phyloP scores from a whole-genome alignment of 441 rosid genomes.

The Viola pubescens region DNA sequence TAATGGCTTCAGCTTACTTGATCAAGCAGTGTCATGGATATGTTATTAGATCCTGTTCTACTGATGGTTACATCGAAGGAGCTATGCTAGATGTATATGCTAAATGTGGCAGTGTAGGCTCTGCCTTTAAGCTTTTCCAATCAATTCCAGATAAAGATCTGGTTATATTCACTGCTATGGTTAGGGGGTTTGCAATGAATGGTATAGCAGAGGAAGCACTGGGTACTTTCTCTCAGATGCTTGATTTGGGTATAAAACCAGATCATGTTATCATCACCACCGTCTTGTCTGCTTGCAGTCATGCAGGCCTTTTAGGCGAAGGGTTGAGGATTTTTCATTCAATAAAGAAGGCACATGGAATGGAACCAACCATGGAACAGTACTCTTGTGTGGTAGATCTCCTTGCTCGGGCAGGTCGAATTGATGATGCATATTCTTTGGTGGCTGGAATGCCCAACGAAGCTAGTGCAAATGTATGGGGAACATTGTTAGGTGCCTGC shows the following conservation, averaged over 20 bases:
- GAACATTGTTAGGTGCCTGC: slow-evolving; percentile 72
- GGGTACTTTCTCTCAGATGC: slow-evolving; percentile 45
- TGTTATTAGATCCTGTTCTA: slow-evolving; percentile 44
- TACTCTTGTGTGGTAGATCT: slow-evolving; percentile 73
- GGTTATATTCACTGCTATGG: slow-evolving; percentile 64
- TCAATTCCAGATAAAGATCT: slow-evolving; percentile 52
- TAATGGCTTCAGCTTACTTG: slow-evolving; percentile 45
- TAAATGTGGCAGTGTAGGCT: slow-evolving; percentile 58
- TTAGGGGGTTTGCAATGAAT: slow-evolving; percentile 73
- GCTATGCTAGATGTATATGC: slow-evolving; percentile 72
- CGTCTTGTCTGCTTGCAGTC: slow-evolving; percentile 73
- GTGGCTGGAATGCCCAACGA: slow-evolving; percentile 46
- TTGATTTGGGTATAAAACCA: slow-evolving; percentile 48
- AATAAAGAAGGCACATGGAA: slow-evolving; percentile 36
- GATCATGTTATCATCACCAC: slow-evolving; percentile 70
- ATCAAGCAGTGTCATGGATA: slow-evolving; percentile 71
- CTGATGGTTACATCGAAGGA: slow-evolving; percentile 51
- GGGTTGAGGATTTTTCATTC: slow-evolving; percentile 61
- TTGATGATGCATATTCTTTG: slow-evolving; percentile 57
- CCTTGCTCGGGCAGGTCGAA: slow-evolving; percentile 72
- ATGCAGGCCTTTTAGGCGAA: slow-evolving; percentile 61
- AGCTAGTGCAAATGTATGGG: slow-evolving; percentile 67
- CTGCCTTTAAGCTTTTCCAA: slow-evolving; percentile 51
- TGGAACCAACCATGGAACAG: slow-evolving; percentile 72
- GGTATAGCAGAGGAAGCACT: slow-evolving; percentile 83